Evolutionary conservation across 345 rosid genomes (phyloP), one percentile per base, ranked within the genome.

Genomic region (Euphorbia peplus): DNA sequence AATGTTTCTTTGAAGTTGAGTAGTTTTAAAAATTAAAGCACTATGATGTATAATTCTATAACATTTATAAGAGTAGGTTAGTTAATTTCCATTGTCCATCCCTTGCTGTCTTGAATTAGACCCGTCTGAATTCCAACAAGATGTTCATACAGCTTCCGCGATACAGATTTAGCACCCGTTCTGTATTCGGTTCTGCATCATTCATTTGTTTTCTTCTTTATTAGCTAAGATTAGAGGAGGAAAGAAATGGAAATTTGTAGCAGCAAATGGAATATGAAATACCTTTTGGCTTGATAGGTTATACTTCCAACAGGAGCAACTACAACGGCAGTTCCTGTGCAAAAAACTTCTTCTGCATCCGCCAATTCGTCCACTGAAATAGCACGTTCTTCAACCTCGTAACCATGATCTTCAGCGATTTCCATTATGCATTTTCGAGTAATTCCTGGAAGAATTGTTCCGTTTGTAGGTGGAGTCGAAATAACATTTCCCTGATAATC

Each of bases 101-200:
- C 91, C 41, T 85, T 85, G 28, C 70, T 84, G 58, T 93, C 98
- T 72, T 85, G 86, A 11, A 82, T 68, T 2, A 53, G 29, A 50
- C 97, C 98, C 42, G 73, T 87, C 69, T 89, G 90, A 19, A 93
- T 83, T 41, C 91, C 90, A 5, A 82, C 88, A 9, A 93, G 93
- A 55, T 71, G 75, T 0, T 83, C 64, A 68, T 83, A 84, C 65
- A 93, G 71, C 79, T 88, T 79, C 75, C 69, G 42, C 54, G 84
- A 67, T 47, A 84, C 83, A 8, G 85, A 77, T 37, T 75, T 66
- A 47, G 74, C 75, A 55, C 83, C 80, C 3, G 78, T 75, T 73
- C 64, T 77, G 83, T 78, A 93, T 81, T 84, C 83, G 26, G 66
- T 52, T 73, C 98, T 93, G 91, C 71, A 76, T 30, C 0, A 29